A percentile compares a stretch with the other conserved stretches of the same genome.
phyloP scores from a whole-genome alignment of 2,329 filamentous ascomycete genomes.

The Ophiostoma ulmi region DNA sequence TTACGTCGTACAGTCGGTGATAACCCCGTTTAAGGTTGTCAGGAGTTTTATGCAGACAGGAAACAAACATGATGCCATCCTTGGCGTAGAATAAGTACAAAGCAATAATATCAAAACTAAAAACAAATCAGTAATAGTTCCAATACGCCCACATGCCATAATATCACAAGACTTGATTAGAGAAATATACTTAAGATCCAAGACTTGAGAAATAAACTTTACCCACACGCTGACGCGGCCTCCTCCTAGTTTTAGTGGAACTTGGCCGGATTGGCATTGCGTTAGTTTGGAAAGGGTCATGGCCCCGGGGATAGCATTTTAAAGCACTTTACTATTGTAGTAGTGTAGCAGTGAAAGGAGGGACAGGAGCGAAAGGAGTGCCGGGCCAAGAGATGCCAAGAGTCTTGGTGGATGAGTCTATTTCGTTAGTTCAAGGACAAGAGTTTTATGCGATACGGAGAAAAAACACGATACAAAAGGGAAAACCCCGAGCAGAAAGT shows the following conservation, averaged over 20 bases:
- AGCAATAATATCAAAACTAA: neutral
- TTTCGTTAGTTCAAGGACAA: slow-evolving; percentile 14
- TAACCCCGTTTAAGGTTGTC: slow-evolving; percentile 11
- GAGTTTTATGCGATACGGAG: slow-evolving; percentile 15
- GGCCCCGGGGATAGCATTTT: slow-evolving; percentile 17
- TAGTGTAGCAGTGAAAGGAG: neutral
- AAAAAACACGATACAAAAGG: slow-evolving; percentile 12
- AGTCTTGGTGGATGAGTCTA: slow-evolving; percentile 23
- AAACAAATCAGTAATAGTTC: neutral
- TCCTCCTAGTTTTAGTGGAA: slow-evolving; percentile 22
- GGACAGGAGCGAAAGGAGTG: neutral
- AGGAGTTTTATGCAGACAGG: slow-evolving; percentile 1
- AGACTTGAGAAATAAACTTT: slow-evolving; percentile 6
- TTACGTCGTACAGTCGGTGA: slow-evolving; percentile 2
- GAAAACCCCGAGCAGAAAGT: neutral
- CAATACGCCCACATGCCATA: neutral
- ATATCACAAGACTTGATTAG: neutral
- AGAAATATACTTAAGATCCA: neutral
- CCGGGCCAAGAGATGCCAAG: slow-evolving; percentile 23
- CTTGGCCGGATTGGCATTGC: slow-evolving; percentile 6
- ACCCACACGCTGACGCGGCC: slow-evolving; percentile 28
- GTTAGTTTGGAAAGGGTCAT: slow-evolving; percentile 16
- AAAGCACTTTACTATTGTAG: neutral
- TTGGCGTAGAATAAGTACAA: neutral
- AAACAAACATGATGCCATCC: slow-evolving; percentile 14